Evolutionary conservation across 495 filamentous ascomycete species (phyloP), one percentile per base, ranked within the genome.

Genomic region (Margaritispora aquatica): DNA sequence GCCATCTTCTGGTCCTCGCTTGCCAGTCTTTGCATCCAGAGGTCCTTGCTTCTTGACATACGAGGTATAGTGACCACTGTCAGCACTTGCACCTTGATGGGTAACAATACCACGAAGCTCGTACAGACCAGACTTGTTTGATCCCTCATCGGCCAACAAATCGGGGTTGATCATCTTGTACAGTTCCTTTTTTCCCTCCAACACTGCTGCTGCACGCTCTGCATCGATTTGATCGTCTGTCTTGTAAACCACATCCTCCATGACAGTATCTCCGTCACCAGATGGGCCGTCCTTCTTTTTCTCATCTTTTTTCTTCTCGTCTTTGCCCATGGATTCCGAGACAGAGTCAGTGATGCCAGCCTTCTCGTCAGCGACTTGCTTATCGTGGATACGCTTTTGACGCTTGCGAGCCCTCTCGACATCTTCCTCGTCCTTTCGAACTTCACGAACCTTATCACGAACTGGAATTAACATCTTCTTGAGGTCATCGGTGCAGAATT

Each of bases 31-130:
- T 8, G 83, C 72, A 60, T 90, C 87, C 55, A 85, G 73, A 4
- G 73, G 69, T 17, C 81, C 85, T 50, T 88, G 80, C 77, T 98
- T 96, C 78, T 97, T 98, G 55, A 98, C 89, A 70, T 96, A 98
- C 1, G 91, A 85, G 1, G 95, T 97, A 75, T 98, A 98, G 73
- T 98, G 94, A 8, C 94, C 94, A 62, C 93, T 97, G 70, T 98
- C 95, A 29, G 94, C 94, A 67, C 92, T 95, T 44, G 90, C 88
- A 63, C 94, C 94, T 73, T 97, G 93, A 73, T 98, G 94, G n/a
- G 94, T 97, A 61, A 98, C 88, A 11, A 98, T 87, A 44, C 90
- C 95, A 46, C 95, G 81, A 26, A 98, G 81, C 70, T 98, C 94
- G 68, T 97, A 98, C 26, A 98, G 77, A 21, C 95, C 94, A 15